Conservation (phyloP, 345 rosid species). For the Salix exigua region DNA sequence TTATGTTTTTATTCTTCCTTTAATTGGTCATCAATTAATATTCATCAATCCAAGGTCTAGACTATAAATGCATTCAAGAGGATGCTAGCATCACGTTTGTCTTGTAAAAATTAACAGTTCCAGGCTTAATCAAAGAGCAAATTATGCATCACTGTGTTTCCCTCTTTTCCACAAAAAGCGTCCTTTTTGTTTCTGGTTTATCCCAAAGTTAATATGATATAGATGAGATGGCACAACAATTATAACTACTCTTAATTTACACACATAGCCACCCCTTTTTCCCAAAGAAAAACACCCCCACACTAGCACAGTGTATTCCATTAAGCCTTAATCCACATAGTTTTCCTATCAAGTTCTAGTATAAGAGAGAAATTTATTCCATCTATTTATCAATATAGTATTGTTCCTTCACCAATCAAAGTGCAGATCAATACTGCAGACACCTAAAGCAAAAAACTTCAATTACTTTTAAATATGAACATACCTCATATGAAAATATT, state of each 20-base stretch:
- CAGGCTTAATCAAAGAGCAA: no score
- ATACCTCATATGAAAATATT: constrained; percentile 72
- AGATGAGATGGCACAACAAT: no score
- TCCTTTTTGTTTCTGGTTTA: no score
- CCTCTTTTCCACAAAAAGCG: no score
- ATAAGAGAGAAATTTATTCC: neutral
- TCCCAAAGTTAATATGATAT: no score
- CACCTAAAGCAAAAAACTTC: neutral
- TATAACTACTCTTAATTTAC: no score
- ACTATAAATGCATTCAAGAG: neutral
- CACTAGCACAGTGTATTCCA: neutral
- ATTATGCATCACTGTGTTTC: no score
- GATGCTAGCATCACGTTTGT: no score
- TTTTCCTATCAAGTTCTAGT: neutral
- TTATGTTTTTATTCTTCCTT: neutral
- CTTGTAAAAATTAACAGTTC: no score
- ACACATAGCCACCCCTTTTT: no score
- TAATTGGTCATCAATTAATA: no score
- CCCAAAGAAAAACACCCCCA: no score
- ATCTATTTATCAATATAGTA: neutral
- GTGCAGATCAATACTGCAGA: neutral
- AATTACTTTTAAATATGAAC: constrained; percentile 6
- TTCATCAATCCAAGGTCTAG: neutral
- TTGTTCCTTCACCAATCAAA: neutral
- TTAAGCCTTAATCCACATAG: neutral